Base-by-base conservation (phyloP, 352 stramenopile species). In the Phytophthora palmivora region DNA sequence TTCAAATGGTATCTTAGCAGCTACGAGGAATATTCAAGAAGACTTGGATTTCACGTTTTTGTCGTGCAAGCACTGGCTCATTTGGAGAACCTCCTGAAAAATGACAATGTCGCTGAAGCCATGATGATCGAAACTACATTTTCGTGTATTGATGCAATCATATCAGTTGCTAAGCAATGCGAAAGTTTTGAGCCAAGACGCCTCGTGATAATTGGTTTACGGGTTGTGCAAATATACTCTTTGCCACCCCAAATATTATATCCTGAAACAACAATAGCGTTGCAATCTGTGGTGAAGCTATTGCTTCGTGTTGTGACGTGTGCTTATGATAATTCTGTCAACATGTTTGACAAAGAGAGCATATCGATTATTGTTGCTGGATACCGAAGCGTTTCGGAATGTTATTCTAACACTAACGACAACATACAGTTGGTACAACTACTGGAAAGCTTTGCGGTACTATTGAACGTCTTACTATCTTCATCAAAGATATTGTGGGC, bases 91-190 rank as follows among this genome's bases (percentile, higher is more conserved):
- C 15, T 24, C 16, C 46, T 54, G 42, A 7, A 22, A 33, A 15
- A 18, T 5, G n/a, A 54, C 15, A 26, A 7, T 19, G 30, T 14
- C 4, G 32, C 34, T 30, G 32, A 43, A 2, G 6, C 32, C 10
- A 48, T 54, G 12, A 11, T 46, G 14, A 43, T 60, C 11, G 39
- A 60, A 66, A 32, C 38, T n/a, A 32, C 18, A 4, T 66, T 60
- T 53, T 36, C 43, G 8, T 66, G 48, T 9, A 42, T 54, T 47
- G 18, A 45, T 41, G 33, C 14, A 1, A 54, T 66, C 16, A 22
- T 19, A 16, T 60, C 33, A 8, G 15, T 37, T 4, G 5, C n/a
- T 10, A 15, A 22, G 8, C 39, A 30, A 18, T 32, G 22, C 11
- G 32, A 46, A 22, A 3, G 6, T 32, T 46, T 65, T 5, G 42